Conservation (phyloP, 2,329 filamentous ascomycete species). For the Penicillium sclerotigenum region DNA sequence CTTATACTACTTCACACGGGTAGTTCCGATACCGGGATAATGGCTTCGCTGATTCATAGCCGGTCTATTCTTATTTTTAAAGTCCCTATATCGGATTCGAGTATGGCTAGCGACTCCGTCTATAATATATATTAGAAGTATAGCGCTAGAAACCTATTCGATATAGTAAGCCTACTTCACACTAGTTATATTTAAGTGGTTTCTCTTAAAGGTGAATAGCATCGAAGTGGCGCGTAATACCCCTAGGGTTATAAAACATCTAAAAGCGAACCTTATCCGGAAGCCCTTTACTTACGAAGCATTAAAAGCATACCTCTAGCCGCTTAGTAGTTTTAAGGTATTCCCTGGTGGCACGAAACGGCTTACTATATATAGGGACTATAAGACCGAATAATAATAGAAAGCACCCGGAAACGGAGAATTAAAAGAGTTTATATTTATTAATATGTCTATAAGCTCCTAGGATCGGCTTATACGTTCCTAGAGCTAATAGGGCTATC, state of each 20-base stretch:
- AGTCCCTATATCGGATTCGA: slow-evolving; percentile 2
- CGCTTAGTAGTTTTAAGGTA: neutral
- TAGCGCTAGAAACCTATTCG: slow-evolving; percentile 13
- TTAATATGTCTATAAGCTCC: neutral
- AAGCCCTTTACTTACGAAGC: neutral
- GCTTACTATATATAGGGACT: too few species aligned
- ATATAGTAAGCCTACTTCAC: slow-evolving; percentile 10
- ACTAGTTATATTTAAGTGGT: neutral
- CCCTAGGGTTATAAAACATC: neutral
- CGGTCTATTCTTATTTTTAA: too few species aligned
- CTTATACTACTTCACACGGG: slow-evolving; percentile 1
- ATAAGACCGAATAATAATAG: too few species aligned
- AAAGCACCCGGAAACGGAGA: too few species aligned
- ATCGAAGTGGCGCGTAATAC: neutral
- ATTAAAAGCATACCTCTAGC: neutral
- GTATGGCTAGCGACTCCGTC: slow-evolving; percentile 11
- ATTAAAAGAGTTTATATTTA: too few species aligned
- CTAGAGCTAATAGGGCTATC: too few species aligned
- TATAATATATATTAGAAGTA: slow-evolving; percentile 7
- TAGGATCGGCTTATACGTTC: too few species aligned
- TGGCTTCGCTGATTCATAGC: too few species aligned
- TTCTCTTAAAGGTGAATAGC: neutral
- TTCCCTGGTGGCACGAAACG: neutral
- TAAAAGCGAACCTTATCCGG: neutral
- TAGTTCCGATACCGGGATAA: too few species aligned